phyloP scores from a whole-genome alignment of 495 filamentous ascomycete species.

The Annulohypoxylon bovei region DNA sequence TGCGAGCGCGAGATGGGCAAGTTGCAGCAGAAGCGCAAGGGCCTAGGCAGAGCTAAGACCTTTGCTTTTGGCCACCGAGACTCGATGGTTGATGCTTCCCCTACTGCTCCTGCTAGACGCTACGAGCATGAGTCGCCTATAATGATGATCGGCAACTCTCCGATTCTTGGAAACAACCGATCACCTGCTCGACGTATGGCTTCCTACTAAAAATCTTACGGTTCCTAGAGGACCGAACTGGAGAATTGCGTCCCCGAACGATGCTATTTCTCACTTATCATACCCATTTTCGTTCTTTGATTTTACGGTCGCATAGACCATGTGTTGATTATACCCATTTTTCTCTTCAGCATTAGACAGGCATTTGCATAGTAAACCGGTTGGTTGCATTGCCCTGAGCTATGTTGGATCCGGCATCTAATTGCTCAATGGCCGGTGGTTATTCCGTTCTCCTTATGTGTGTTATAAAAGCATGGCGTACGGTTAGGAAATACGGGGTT shows the following conservation, averaged over 20 bases:
- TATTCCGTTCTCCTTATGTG: slow-evolving; percentile 20
- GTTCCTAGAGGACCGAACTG: neutral
- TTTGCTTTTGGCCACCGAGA: slow-evolving; percentile 87
- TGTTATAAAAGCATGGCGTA: slow-evolving; percentile 44
- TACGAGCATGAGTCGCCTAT: slow-evolving; percentile 52
- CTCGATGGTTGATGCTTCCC: slow-evolving; percentile 75
- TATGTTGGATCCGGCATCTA: slow-evolving; percentile 45
- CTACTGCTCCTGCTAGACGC: slow-evolving; percentile 70
- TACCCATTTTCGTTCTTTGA: slow-evolving; percentile 9
- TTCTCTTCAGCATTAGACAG: slow-evolving; percentile 45
- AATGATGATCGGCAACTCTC: slow-evolving; percentile 65
- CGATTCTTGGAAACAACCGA: slow-evolving; percentile 61
- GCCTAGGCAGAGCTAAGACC: slow-evolving; percentile 87
- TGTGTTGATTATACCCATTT: slow-evolving; percentile 40
- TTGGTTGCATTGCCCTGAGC: slow-evolving; percentile 43
- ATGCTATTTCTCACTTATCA: neutral
- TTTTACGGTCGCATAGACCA: slow-evolving; percentile 21
- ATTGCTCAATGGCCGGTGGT: slow-evolving; percentile 30
- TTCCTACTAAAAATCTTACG: slow-evolving; percentile 64
- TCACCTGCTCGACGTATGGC: slow-evolving; percentile 74
- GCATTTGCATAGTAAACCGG: slow-evolving; percentile 45
- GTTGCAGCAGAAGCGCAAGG: slow-evolving; percentile 78
- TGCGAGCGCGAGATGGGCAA: slow-evolving; percentile 95
- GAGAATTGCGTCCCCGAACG: slow-evolving; percentile 15
- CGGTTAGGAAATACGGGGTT: slow-evolving; percentile 21